These are phyloP conservation scores for Lodderomyces margitis DNA, from an alignment of 1,139 yeast species.

Conservation along the genomic window DNA sequence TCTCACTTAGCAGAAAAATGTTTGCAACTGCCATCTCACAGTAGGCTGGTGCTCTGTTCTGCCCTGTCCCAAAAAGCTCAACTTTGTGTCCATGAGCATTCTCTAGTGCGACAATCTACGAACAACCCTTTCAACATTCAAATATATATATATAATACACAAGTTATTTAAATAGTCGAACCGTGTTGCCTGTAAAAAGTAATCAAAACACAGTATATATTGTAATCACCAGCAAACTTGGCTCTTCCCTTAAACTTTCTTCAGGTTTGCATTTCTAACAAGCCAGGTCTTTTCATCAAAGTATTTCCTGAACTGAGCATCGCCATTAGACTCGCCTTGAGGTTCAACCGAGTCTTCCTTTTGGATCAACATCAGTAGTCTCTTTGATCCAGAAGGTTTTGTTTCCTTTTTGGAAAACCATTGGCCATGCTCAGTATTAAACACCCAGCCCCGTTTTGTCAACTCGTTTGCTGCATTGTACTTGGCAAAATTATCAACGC, in stretches of 20 bases:
- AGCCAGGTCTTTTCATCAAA: constrained; percentile 63
- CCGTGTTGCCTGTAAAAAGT: too few relatives aligned
- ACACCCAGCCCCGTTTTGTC: constrained; percentile 82
- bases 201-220: too few relatives aligned
- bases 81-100: too few relatives aligned
- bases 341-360: constrained; percentile 20
- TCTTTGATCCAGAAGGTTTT: constrained; percentile 22
- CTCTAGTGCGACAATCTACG: background rate
- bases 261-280: constrained; percentile 2
- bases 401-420: constrained; percentile 67
- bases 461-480: constrained; percentile 84
- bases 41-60: too few relatives aligned
- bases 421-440: constrained; percentile 69
- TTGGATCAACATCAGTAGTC: constrained; percentile 19
- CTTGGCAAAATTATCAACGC: constrained; percentile 46
- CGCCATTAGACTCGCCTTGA: constrained; percentile 1
- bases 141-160: background rate
- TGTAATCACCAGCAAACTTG: background rate
- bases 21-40: too few relatives aligned
- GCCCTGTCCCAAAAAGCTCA: too few relatives aligned
- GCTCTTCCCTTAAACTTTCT: background rate
- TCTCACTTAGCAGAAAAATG: too few relatives aligned
- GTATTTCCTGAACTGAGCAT: constrained; percentile 4
- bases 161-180: background rate
- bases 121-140: background rate